A percentile compares a stretch with the other conserved stretches of the same genome.
These are phyloP conservation scores for Pisolithus marmoratus DNA, from an alignment of 768 basidiomycete genomes.

Conservation along the genomic window DNA sequence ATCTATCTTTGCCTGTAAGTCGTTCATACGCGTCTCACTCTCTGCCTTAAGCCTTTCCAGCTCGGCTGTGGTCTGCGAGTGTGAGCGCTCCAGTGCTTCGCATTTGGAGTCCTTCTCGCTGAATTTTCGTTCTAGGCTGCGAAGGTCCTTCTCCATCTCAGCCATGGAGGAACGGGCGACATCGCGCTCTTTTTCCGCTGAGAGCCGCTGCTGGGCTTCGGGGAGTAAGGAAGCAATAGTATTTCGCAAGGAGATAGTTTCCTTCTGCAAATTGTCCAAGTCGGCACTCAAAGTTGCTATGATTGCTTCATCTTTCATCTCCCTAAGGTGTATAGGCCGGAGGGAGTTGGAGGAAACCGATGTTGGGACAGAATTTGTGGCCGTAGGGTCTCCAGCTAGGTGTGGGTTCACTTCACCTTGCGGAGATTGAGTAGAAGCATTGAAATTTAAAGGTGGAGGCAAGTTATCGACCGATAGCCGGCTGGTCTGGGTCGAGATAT, in stretches of 20 bases:
- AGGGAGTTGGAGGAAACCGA: conserved; percentile 15
- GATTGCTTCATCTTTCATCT: conserved; percentile 11
- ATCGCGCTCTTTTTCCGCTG: conserved; percentile 41
- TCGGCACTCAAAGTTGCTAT: conserved; percentile 26
- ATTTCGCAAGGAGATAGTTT: conserved; percentile 55
- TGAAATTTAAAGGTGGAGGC: conserved; percentile 29
- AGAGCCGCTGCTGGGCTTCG: conserved; percentile 19
- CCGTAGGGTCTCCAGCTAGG: conserved; percentile 27
- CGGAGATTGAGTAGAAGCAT: conserved; percentile 34
- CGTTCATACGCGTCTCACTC: conserved; percentile 35
- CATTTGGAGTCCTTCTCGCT: conserved; percentile 41
- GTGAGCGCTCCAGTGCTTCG: conserved; percentile 42
- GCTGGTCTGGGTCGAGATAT: conserved; percentile 11
- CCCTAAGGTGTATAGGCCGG: conserved; percentile 33
- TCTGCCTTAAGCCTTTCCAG: conserved; percentile 45
- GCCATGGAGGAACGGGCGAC: conserved; percentile 33
- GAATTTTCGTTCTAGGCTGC: conserved; percentile 36
- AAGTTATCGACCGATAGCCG: conserved; percentile 7
- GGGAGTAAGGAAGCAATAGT: conserved; percentile 19
- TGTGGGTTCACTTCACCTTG: conserved; percentile 48
- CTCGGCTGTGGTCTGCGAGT: conserved; percentile 32
- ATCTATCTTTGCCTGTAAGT: conserved; percentile 40
- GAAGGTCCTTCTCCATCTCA: conserved; percentile 39
- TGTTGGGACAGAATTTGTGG: conserved; percentile 5
- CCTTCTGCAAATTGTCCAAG: conserved; percentile 61